Evolutionary conservation across 2,329 filamentous ascomycete genomes (phyloP).

Genomic region (Fusarium pseudocircinatum): DNA sequence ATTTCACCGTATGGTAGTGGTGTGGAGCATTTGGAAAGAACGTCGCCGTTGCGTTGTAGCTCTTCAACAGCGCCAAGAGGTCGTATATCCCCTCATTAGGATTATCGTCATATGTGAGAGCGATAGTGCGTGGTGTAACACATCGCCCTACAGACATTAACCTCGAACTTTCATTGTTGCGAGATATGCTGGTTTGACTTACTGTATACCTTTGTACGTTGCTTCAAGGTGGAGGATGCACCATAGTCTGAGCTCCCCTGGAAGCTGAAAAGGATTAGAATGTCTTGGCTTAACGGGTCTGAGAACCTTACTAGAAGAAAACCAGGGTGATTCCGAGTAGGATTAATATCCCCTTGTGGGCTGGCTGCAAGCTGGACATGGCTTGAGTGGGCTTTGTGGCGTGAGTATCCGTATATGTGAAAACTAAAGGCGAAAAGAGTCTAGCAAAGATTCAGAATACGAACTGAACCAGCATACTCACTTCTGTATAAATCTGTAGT

Average conservation of each 20-base stretch:
- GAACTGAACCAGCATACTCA: not conserved
- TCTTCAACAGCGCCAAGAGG: not conserved
- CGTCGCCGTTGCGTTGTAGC: not conserved
- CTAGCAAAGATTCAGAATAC: not conserved
- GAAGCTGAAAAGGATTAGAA: not conserved
- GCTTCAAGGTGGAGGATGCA: not conserved
- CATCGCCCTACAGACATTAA: not conserved
- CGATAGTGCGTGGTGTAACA: not conserved
- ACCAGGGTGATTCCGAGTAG: not conserved
- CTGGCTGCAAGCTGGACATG: not conserved
- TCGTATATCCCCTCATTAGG: not conserved
- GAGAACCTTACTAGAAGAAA: not conserved
- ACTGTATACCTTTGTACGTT: not conserved
- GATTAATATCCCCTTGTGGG: not conserved
- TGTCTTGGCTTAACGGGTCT: rapidly evolving
- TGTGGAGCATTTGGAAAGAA: not conserved
- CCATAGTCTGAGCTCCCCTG: not conserved
- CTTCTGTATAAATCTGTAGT: not conserved
- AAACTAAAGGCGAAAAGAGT: not conserved
- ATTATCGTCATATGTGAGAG: not conserved
- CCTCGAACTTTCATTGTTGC: rapidly evolving
- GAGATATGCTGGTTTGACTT: rapidly evolving
- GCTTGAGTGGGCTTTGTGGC: not conserved
- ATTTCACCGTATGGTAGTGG: not conserved
- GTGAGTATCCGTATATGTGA: not conserved